A percentile compares a stretch with the other conserved stretches of the same genome.
Conservation (phyloP, 331 rosid genomes). For the Rhamnella rubrinervis region DNA sequence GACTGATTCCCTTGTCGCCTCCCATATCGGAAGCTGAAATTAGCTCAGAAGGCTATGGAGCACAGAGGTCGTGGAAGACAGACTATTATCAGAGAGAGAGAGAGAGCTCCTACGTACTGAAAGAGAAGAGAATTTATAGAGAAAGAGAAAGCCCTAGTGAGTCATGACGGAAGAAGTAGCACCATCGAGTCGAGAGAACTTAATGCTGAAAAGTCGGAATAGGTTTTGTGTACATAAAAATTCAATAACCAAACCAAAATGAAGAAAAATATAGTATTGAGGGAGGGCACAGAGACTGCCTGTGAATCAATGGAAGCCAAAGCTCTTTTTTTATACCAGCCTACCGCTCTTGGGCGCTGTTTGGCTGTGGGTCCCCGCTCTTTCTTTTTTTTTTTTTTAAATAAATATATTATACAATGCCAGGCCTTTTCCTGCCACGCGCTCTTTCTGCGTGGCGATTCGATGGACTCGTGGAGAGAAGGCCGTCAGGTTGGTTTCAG, state of each 20-base stretch:
- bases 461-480: too few species aligned
- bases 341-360: neutral
- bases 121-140: neutral
- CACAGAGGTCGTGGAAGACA: neutral
- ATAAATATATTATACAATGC: too few species aligned
- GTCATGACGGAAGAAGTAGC: neutral
- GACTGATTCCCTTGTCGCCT: constrained; percentile 53
- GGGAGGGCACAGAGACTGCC: neutral
- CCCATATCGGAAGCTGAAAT: constrained; percentile 48
- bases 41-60: neutral
- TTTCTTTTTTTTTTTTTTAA: too few species aligned
- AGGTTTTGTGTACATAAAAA: neutral
- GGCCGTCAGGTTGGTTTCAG: neutral
- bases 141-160: constrained; percentile 6
- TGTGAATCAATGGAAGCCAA: neutral
- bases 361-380: neutral
- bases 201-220: constrained; percentile 3
- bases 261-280: neutral
- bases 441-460: neutral
- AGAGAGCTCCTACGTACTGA: neutral
- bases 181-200: neutral
- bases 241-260: neutral
- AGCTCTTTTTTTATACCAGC: neutral
- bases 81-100: neutral
- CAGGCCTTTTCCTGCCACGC: neutral